Evolutionary conservation across 176 grass and related monocot genomes (phyloP), one percentile per base, ranked within the genome.

Genomic region (Stipa capillata): DNA sequence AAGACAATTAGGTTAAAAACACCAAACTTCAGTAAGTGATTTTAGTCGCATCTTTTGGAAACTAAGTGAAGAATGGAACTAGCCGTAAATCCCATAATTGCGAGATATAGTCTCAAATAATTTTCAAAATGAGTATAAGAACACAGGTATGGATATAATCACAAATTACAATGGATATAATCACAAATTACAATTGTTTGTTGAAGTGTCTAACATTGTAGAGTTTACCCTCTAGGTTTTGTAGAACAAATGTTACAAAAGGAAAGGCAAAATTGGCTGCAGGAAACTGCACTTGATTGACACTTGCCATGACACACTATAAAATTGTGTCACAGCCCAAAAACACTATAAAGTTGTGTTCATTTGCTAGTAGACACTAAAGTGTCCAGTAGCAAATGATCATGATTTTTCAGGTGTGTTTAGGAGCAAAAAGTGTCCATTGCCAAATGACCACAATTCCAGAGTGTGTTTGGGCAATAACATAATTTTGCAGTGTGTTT

Each of bases 1-100:
- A 45, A 87, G 25, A 79, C 45, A 68, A 63, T 32, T 70, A 28
- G 18, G 29, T 79, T 78, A 82, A 33, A 28, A 75, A 27, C 21
- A 21, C 17, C 52, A 87, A 71, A 76, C 12, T 65, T 64, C 3
- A 34, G 57, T 56, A 72, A 76, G 43, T 17, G 64, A 85, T 65
- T 65, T 62, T 31, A 20, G 50, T 79, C 41, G 27, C 69, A 91
- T 31, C 48, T 50, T 58, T 29, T 51, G 29, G 12, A 57, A 76
- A 74, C 39, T 58, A 89, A 43, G 32, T 28, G 54, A 78, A 39
- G 40, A 70, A 39, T 20, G 65, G 24, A 55, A 67, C 28, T 75
- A 67, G 27, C 18, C 15, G 0, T 59, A 37, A 83, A 73, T 50
- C 21, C 35, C 74, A 48, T 4, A 48, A 39, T 52, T 49, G 41